Evolutionary conservation across 805 yeast species (phyloP).

Genomic region (Ogataea polymorpha): DNA sequence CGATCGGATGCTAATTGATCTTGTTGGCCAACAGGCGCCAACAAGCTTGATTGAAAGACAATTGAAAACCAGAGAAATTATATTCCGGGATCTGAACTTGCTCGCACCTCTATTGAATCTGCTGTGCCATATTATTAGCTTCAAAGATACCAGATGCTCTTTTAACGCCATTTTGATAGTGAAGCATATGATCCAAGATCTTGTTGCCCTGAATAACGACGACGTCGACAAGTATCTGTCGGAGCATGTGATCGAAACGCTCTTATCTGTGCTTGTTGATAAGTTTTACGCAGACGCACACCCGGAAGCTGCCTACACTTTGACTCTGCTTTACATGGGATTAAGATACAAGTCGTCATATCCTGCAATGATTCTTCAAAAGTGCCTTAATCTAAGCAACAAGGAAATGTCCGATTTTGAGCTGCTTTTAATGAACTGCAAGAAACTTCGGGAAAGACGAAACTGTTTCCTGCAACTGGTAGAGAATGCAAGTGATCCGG

Average conservation of each 20-base stretch:
- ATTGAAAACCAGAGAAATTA: slow-evolving; percentile 59
- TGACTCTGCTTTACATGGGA: slow-evolving; percentile 75
- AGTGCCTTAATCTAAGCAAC: slow-evolving; percentile 48
- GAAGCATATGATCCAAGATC: slow-evolving; percentile 66
- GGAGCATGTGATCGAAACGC: slow-evolving; percentile 64
- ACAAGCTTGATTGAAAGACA: slow-evolving; percentile 53
- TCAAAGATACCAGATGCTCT: slow-evolving; percentile 89
- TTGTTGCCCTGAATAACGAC: slow-evolving; percentile 59
- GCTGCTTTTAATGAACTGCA: slow-evolving; percentile 56
- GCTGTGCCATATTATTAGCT: slow-evolving; percentile 70
- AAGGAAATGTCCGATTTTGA: slow-evolving; percentile 65
- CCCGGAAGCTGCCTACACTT: slow-evolving; percentile 85
- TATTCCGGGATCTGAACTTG: slow-evolving; percentile 60
- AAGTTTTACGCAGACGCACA: slow-evolving; percentile 83
- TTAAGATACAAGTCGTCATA: slow-evolving; percentile 65
- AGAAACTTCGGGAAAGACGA: slow-evolving; percentile 74
- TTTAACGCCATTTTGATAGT: slow-evolving; percentile 84
- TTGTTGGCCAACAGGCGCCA: slow-evolving; percentile 72
- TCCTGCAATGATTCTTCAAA: slow-evolving; percentile 60
- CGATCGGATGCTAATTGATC: slow-evolving; percentile 80
- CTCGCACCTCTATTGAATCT: slow-evolving; percentile 77
- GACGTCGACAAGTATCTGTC: slow-evolving; percentile 71
- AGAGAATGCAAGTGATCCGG: slow-evolving; percentile 49
- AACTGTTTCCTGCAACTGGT: slow-evolving; percentile 74
- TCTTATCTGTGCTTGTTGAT: slow-evolving; percentile 65